Conservation (phyloP, 139 green algal species). For the Picocystis salinarum region DNA sequence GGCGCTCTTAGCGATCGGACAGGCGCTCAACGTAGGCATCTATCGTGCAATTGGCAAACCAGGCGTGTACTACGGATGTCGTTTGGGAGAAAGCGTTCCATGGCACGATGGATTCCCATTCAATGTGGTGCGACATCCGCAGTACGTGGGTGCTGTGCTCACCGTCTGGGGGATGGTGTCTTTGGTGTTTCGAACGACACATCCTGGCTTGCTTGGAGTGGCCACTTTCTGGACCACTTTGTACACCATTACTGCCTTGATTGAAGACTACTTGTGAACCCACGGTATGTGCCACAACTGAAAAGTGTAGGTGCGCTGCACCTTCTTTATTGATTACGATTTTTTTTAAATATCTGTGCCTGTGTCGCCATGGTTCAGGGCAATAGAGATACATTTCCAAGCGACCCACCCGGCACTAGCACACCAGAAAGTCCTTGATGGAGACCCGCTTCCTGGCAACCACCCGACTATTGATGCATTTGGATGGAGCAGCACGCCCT, state of each 20-base stretch:
- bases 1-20: too few species aligned
- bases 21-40: constrained; percentile 51
- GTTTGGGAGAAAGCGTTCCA: constrained; percentile 39
- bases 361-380: too few species aligned
- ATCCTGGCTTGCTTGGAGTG: constrained; percentile 10
- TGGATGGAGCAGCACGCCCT: too few species aligned
- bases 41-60: constrained; percentile 42
- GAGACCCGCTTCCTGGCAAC: too few species aligned
- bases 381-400: too few species aligned
- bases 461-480: too few species aligned
- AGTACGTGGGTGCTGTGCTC: constrained; percentile 52
- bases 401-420: too few species aligned
- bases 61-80: constrained; percentile 70
- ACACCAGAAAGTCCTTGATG: too few species aligned
- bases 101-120: constrained; percentile 67
- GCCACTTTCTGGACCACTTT: constrained; percentile 34
- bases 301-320: too few species aligned
- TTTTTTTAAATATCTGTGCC: too few species aligned
- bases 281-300: too few species aligned
- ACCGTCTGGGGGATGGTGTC: constrained; percentile 26
- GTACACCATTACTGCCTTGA: constrained; percentile 31
- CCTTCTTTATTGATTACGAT: too few species aligned
- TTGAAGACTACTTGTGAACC: constrained; percentile 22
- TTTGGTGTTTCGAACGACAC: constrained; percentile 17
- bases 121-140: constrained; percentile 43